These are phyloP conservation scores for Urochloa ruziziensis DNA, from an alignment of 176 grass and related monocot species.

Conservation along the genomic window DNA sequence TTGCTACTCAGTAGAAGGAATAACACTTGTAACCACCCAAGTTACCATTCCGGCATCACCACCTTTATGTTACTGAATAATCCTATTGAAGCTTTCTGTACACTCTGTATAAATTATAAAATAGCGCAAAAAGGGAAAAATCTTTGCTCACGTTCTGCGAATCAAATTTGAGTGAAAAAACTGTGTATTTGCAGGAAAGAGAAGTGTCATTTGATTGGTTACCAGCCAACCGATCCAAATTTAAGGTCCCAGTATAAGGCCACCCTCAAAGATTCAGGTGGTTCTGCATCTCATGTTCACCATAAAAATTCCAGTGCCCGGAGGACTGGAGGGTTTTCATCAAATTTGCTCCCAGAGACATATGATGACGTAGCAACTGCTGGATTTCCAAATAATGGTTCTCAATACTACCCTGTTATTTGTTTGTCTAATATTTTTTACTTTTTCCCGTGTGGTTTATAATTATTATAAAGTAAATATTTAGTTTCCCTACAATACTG, in stretches of 20 bases:
- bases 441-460: background rate
- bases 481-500: background rate
- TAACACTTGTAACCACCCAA: background rate
- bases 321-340: constrained; percentile 22
- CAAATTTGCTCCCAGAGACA: constrained; percentile 49
- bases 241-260: constrained; percentile 56
- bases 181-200: constrained; percentile 58
- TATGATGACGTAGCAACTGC: constrained; percentile 25
- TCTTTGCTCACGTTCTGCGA: background rate
- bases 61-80: constrained; percentile 7
- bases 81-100: background rate
- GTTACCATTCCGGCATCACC: background rate
- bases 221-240: constrained; percentile 48
- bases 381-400: constrained; percentile 38
- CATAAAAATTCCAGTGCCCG: constrained; percentile 20
- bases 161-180: background rate
- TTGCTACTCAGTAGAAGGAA: background rate
- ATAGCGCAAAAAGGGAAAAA: background rate
- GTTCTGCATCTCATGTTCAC: constrained; percentile 23
- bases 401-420: constrained; percentile 1
- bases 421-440: constrained; percentile 12
- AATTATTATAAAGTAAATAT: background rate
- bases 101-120: background rate
- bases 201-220: constrained; percentile 76
- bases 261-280: constrained; percentile 44